phyloP scores from a whole-genome alignment of 306 rosid genomes.

The Castanea crenata region DNA sequence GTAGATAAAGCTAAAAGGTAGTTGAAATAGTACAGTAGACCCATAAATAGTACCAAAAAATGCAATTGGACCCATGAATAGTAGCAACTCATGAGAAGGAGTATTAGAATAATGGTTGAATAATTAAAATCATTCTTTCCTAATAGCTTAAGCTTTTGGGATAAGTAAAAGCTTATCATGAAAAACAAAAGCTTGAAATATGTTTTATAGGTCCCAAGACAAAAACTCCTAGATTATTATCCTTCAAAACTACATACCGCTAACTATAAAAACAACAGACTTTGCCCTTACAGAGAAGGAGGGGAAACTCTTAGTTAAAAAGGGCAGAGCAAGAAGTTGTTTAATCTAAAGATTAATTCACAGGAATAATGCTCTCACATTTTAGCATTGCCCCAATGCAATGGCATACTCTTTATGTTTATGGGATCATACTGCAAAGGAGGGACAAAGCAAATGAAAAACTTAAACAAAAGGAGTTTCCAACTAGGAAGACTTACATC shows the following conservation, averaged over 20 bases:
- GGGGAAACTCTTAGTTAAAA: not conserved
- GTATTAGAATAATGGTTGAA: too few relatives aligned
- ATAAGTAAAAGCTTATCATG: too few relatives aligned
- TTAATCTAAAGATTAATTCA: not conserved
- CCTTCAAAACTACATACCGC: not conserved
- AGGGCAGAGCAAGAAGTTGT: not conserved
- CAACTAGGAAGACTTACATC: slow-evolving; percentile 61
- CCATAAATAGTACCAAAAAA: too few relatives aligned
- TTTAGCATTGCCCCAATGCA: slow-evolving; percentile 4
- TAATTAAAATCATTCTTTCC: too few relatives aligned
- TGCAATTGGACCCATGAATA: too few relatives aligned
- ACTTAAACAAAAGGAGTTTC: slow-evolving; percentile 10
- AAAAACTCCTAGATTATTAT: not conserved
- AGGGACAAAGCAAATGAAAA: slow-evolving; percentile 4
- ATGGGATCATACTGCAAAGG: slow-evolving; percentile 5
- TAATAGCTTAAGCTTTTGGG: too few relatives aligned
- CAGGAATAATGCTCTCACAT: slow-evolving; percentile 13
- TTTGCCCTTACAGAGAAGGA: not conserved
- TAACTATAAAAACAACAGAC: not conserved
- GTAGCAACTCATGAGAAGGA: too few relatives aligned
- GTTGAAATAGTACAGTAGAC: too few relatives aligned
- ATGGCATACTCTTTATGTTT: not conserved
- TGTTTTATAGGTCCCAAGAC: not conserved
- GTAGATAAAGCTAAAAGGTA: too few relatives aligned
- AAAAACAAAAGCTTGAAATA: not conserved